Base-by-base conservation (phyloP, 2,329 filamentous ascomycete genomes). In the Claviceps purpurea region DNA sequence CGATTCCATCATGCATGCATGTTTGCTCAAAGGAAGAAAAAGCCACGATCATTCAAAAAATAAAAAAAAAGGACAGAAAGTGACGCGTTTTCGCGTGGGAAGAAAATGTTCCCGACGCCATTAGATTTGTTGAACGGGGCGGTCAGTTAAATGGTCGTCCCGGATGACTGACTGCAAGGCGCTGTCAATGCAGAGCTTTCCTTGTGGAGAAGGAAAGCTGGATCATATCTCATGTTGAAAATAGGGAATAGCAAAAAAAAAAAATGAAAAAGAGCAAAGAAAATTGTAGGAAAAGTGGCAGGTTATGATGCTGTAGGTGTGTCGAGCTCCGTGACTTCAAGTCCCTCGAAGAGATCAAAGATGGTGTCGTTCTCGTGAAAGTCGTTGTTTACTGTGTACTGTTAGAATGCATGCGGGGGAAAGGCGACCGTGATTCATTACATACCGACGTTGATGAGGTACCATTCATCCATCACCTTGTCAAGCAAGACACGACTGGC, bases 371-470 rank as follows among this genome's bases (percentile, higher is more conserved):
- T 81, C 60, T 89, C 77, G 66, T 95, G 89, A 82, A 98, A 98
- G 67, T 98, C 89, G 64, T 98, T 98, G 73, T 98, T 89, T 30
- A 98, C 93, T 90, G n/a, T 2, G 1, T 4, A 10, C 20, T 22
- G 39, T 52, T 46, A 49, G 51, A 14, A 4, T 47, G 10, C 4
- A 11, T 41, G n/a, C 40, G 18, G n/a, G 13, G 13, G 22, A 22
- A 13, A 14, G 20, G 4, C 4, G 40, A 42, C 18, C 18, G 10
- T 13, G 2, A 1, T 34, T 10, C 2, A 11, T 46, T 18, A 68
- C 83, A 73, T 74, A 90, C 87, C 88, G 61, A 98, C 95, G 65
- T 98, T 98, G 60, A 98, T 79, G 54, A 98, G 74, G 64, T 89
- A 91, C 89, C 91, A 98, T 50, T 82, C 82, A 55, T 91, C 83